Conservation (phyloP, 73 alveolate species). For the Paraurostyla sp. region DNA sequence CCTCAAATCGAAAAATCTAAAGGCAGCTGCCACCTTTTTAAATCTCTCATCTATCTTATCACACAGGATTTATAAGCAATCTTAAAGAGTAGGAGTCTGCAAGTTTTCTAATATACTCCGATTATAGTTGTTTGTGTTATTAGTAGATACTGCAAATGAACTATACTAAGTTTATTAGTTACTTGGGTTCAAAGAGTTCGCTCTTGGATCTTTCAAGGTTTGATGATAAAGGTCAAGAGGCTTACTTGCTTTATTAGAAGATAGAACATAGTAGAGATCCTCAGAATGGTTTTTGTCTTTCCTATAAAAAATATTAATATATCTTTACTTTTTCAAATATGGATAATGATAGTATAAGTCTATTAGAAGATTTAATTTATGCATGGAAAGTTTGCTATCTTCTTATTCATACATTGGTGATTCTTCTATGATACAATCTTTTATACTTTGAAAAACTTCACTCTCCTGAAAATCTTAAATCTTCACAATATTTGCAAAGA, state of each 20-base stretch:
- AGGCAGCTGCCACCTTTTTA: constrained; percentile 48
- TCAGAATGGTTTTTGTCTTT: constrained; percentile 45
- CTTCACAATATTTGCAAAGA: background rate
- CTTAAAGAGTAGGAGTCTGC: constrained; percentile 3
- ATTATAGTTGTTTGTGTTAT: background rate
- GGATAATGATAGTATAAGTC: constrained; percentile 53
- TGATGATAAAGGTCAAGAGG: constrained; percentile 17
- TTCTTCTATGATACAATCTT: constrained; percentile 7
- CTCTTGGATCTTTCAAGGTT: background rate
- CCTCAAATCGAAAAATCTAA: constrained; percentile 63
- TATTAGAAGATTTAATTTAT: constrained; percentile 26
- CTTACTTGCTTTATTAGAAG: constrained; percentile 44
- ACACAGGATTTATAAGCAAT: constrained; percentile 40
- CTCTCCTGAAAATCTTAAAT: background rate
- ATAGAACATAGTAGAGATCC: constrained; percentile 29
- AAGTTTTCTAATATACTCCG: background rate
- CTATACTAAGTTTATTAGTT: background rate
- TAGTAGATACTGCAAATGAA: background rate
- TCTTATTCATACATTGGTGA: background rate
- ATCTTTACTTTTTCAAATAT: background rate
- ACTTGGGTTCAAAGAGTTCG: background rate
- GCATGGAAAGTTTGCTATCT: background rate
- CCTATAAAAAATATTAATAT: background rate
- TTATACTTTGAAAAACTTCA: background rate
- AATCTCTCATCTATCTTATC: constrained; percentile 62